Percentiles rank a stretch among this genome's conserved stretches.
These are phyloP conservation scores for Dactylellina sp. DNA, from an alignment of 2,329 filamentous ascomycete species.

Conservation along the genomic window DNA sequence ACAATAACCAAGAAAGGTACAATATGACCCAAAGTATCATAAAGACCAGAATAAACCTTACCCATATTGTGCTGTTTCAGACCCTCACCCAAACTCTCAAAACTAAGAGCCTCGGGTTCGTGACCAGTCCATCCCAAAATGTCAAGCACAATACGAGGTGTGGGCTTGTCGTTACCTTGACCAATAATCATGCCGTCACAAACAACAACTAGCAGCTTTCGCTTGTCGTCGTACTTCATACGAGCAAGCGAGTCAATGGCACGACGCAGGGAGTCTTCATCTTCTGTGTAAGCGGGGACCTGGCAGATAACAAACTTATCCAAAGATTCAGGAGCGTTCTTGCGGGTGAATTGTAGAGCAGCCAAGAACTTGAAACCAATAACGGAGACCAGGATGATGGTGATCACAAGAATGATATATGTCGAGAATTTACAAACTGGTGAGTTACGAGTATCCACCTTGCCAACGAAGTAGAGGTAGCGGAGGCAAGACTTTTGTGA, in stretches of 20 bases:
- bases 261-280: slow-evolving; percentile 95
- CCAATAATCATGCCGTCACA: slow-evolving; percentile 99
- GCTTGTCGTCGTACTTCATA: slow-evolving; percentile 98
- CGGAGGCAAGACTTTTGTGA: slow-evolving; percentile 87
- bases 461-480: slow-evolving; percentile 93
- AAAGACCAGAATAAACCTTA: slow-evolving; percentile 96
- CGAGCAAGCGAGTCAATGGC: slow-evolving; percentile 95
- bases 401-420: slow-evolving; percentile 88
- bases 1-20: slow-evolving; percentile 97
- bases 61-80: slow-evolving; percentile 99
- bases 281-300: slow-evolving; percentile 97
- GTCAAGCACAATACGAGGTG: slow-evolving; percentile 93
- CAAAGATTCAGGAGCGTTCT: slow-evolving; percentile 92
- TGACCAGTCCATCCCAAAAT: slow-evolving; percentile 96
- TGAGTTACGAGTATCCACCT: slow-evolving; percentile 91
- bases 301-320: slow-evolving; percentile 99
- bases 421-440: slow-evolving; percentile 84
- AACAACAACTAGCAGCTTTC: slow-evolving; percentile 89
- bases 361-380: slow-evolving; percentile 97
- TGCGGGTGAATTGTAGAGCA: slow-evolving; percentile 90
- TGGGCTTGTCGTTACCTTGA: slow-evolving; percentile 95
- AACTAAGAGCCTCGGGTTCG: slow-evolving; percentile 94
- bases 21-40: slow-evolving; percentile 97
- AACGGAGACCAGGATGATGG: slow-evolving; percentile 80
- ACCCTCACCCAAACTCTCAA: slow-evolving; percentile 94